Conservation (phyloP, 1,284 basidiomycete genomes). For the Trichosporon coremiiforme region DNA sequence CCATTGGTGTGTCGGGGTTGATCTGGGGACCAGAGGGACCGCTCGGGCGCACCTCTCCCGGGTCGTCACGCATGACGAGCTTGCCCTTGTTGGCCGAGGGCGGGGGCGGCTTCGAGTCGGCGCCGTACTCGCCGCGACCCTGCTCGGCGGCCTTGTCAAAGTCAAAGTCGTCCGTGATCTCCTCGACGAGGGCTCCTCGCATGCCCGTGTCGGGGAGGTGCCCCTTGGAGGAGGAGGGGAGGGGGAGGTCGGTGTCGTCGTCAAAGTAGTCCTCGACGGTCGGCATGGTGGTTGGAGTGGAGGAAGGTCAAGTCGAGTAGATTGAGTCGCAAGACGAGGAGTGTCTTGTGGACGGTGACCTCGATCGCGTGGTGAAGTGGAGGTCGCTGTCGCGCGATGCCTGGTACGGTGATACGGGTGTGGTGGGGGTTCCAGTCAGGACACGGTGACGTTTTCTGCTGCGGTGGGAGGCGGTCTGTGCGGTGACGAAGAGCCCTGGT, state of each 20-base stretch:
- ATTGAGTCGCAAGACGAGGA: background rate
- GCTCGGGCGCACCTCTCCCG: slow-evolving; percentile 36
- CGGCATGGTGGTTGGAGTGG: slow-evolving; percentile 42
- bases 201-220: slow-evolving; percentile 67
- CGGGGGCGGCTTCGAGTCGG: slow-evolving; percentile 41
- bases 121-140: slow-evolving; percentile 54
- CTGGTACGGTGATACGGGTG: too few relatives aligned
- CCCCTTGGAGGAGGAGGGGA: slow-evolving; percentile 58
- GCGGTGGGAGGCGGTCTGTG: slow-evolving; percentile 13
- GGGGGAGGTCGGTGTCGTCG: slow-evolving; percentile 78
- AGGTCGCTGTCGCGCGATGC: background rate
- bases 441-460: background rate
- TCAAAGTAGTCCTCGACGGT: slow-evolving; percentile 65
- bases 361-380: background rate
- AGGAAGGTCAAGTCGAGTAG: background rate
- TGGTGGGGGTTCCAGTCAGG: too few relatives aligned
- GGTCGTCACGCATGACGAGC: slow-evolving; percentile 38
- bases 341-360: background rate
- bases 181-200: slow-evolving; percentile 73
- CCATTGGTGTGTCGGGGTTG: slow-evolving; percentile 54
- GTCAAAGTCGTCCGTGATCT: slow-evolving; percentile 61
- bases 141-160: slow-evolving; percentile 58
- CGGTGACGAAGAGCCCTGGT: background rate
- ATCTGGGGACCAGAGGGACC: slow-evolving; percentile 32
- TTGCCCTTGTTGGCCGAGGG: slow-evolving; percentile 41